A percentile compares a stretch with the other conserved stretches of the same genome.
Conservation (phyloP, 164 flowering plant species). For the Santalum album region DNA sequence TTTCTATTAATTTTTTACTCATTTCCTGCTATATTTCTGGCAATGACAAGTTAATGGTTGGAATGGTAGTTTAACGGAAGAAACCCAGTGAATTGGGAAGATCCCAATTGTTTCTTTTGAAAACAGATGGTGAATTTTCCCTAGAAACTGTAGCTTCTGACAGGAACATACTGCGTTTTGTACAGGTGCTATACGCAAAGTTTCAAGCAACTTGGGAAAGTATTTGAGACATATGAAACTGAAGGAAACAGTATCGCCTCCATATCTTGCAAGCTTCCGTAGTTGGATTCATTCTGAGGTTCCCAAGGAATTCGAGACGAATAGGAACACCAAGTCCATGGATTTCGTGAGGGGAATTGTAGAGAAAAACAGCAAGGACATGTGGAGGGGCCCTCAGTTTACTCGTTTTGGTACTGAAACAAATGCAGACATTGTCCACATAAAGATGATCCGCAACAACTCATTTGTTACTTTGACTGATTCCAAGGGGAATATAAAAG, state of each 20-base stretch:
- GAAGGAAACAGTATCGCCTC: neutral
- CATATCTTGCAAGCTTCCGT: neutral
- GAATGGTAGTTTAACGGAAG: no score
- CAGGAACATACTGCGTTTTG: neutral
- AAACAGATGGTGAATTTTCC: no score
- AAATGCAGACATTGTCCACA: conserved; percentile 43
- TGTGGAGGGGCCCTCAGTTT: neutral
- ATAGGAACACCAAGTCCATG: conserved; percentile 13
- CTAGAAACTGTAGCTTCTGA: neutral
- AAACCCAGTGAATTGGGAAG: no score
- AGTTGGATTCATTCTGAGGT: neutral
- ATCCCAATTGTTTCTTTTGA: no score
- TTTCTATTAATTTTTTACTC: no score
- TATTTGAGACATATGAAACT: neutral
- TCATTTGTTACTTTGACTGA: conserved; percentile 54
- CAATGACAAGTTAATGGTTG: no score
- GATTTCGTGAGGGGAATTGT: conserved; percentile 22
- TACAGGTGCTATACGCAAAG: neutral
- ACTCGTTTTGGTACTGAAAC: conserved; percentile 13
- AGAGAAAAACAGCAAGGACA: conserved; percentile 9
- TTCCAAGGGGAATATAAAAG: conserved; percentile 47
- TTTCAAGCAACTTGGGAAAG: neutral
- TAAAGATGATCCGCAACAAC: conserved; percentile 45
- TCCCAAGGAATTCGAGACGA: conserved; percentile 3
- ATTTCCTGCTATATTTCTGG: no score